phyloP scores from a whole-genome alignment of 352 stramenopile genomes.

The Phytopythium chamaehyphon region DNA sequence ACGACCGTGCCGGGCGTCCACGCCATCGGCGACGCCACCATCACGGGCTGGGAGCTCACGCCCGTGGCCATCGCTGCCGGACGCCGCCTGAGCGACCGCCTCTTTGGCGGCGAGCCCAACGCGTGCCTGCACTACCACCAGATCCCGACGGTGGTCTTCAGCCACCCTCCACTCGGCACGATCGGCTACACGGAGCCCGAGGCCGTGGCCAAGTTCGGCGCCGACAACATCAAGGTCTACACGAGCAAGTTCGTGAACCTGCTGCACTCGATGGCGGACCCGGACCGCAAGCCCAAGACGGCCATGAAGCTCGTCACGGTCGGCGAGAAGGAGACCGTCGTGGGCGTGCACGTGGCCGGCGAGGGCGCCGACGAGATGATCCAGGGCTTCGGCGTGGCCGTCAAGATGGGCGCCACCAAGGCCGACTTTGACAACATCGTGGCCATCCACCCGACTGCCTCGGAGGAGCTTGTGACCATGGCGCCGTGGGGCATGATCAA shows the following conservation, averaged over 20 bases:
- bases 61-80: slow-evolving; percentile 88
- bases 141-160: slow-evolving; percentile 97
- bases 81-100: slow-evolving; percentile 84
- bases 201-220: slow-evolving; percentile 89
- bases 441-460: slow-evolving; percentile 95
- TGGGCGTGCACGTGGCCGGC: slow-evolving; percentile 95
- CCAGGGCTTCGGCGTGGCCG: slow-evolving; percentile 96
- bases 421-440: slow-evolving; percentile 95
- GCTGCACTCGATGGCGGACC: slow-evolving; percentile 90
- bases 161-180: slow-evolving; percentile 94
- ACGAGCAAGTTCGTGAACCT: slow-evolving; percentile 95
- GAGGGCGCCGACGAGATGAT: slow-evolving; percentile 96
- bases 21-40: slow-evolving; percentile 92
- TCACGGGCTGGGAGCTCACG: slow-evolving; percentile 82
- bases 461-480: slow-evolving; percentile 96
- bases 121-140: slow-evolving; percentile 88
- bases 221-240: slow-evolving; percentile 95
- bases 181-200: slow-evolving; percentile 93
- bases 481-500: slow-evolving; percentile 85
- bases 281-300: slow-evolving; percentile 91
- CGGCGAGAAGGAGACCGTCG: slow-evolving; percentile 86
- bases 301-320: slow-evolving; percentile 92
- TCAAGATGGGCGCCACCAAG: slow-evolving; percentile 98
- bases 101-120: slow-evolving; percentile 85
- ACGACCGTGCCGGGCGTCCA: slow-evolving; percentile 87